Evolutionary conservation across 805 yeast genomes (phyloP), one percentile per base, ranked within the genome.

Genomic region (Gaillardinia entomophila): DNA sequence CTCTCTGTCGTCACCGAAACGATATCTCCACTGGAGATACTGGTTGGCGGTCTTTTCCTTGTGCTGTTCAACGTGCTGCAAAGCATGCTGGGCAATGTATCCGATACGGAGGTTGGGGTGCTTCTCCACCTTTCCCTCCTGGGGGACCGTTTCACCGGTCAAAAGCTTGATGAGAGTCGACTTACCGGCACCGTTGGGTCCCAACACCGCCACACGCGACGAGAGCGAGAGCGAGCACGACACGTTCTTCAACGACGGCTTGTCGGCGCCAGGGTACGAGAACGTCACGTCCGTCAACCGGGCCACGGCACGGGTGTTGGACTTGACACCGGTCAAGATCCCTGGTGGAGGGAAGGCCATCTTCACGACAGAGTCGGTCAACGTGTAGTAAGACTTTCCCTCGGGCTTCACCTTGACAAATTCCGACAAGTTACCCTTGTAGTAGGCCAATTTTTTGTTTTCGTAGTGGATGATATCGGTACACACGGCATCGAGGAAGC

Each of bases 331-430:
- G n/a, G 96, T 81, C 49, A 92, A 71, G 44, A 92, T 82, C 49
- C 98, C 98, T 38, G 97, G 97, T 7, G 96, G 90, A 48, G 98
- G 98, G 85, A 90, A 92, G 17, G 87, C 87, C 97, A 90, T 90
- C 64, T 89, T 85, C 36, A 90, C 92, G 48, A 83, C 83, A 17
- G 92, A 77, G 58, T 90, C 97, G 22, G 95, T 80, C 56, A 90
- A 75, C 12, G 97, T 89, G 59, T 90, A 90, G 62, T 90, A 90
- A 3, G 97, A 79, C 62, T 87, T 89, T 37, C 96, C 97, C 64
- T 90, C 97, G 30, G 98, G 98, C 50, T 86, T 82, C 27, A 79
- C 82, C 60, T 82, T 77, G 41, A 90, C 98, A 46, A 90, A 89
- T 49, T 79, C 94, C 11, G 96, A 84, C 50, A 90, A 72, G 60